phyloP scores from a whole-genome alignment of 2,329 filamentous ascomycete genomes.

The Kalmusia sp. region DNA sequence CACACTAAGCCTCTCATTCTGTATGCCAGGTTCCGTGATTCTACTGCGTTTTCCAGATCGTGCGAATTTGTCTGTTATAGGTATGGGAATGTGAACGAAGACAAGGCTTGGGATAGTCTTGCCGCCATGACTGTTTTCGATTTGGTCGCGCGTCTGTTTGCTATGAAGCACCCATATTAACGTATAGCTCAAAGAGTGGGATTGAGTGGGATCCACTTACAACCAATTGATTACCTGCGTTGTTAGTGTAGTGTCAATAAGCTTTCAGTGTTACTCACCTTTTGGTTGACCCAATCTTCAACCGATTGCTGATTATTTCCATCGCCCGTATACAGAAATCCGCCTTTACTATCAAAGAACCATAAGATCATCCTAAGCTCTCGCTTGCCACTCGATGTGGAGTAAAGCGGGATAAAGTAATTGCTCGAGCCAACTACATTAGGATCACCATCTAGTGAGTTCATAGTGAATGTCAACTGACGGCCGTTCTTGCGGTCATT shows the following conservation, averaged over 20 bases:
- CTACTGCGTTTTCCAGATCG: conserved; percentile 56
- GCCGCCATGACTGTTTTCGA: conserved; percentile 36
- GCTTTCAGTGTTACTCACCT: conserved; percentile 17
- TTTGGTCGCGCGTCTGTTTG: conserved; percentile 18
- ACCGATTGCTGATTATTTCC: conserved; percentile 20
- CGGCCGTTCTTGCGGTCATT: conserved; percentile 55
- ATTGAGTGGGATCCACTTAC: not conserved
- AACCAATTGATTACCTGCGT: conserved; percentile 1
- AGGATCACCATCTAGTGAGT: conserved; percentile 45
- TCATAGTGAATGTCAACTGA: conserved; percentile 46
- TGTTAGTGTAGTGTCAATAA: not conserved
- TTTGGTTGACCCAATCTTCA: conserved; percentile 27
- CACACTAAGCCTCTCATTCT: conserved; percentile 30
- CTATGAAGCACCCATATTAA: not conserved
- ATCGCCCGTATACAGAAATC: conserved; percentile 23
- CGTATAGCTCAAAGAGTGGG: not conserved
- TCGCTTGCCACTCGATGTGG: conserved; percentile 35
- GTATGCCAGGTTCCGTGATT: conserved; percentile 51
- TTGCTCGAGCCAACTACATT: conserved; percentile 54
- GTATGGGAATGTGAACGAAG: conserved; percentile 62
- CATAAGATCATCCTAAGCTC: conserved; percentile 63
- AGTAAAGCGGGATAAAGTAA: conserved; percentile 62
- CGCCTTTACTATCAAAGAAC: conserved; percentile 68
- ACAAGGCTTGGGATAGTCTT: conserved; percentile 57
- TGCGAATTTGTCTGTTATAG: conserved; percentile 37